Conservation (phyloP, 441 rosid genomes). For the Croton setiger region DNA sequence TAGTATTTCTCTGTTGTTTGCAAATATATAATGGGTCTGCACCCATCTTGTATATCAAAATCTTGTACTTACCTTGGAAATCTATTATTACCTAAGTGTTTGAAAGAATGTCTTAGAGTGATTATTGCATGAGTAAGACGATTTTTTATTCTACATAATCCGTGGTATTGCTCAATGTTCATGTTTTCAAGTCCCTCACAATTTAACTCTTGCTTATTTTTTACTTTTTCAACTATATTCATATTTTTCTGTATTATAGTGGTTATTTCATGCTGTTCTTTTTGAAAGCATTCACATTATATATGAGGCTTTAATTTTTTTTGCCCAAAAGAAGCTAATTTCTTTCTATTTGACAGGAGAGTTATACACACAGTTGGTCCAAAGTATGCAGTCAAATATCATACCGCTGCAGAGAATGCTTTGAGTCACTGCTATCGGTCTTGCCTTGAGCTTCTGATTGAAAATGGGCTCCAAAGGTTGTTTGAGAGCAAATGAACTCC, state of each 20-base stretch:
- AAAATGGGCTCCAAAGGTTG: slow-evolving; percentile 84
- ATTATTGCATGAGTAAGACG: slow-evolving; percentile 10
- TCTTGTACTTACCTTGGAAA: neutral
- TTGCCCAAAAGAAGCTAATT: slow-evolving; percentile 12
- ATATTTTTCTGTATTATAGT: neutral
- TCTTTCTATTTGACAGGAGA: slow-evolving; percentile 50
- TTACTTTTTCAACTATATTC: neutral
- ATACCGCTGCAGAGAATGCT: slow-evolving; percentile 99
- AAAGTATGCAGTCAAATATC: slow-evolving; percentile 97
- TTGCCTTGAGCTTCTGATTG: slow-evolving; percentile 94
- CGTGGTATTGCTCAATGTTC: neutral
- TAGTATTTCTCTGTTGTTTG: neutral
- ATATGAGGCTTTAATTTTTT: neutral
- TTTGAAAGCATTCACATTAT: neutral
- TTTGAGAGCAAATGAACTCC: slow-evolving; percentile 19
- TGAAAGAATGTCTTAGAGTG: neutral
- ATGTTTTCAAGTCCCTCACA: neutral
- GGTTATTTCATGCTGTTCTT: neutral
- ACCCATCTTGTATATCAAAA: too few species aligned
- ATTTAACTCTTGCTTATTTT: too few species aligned
- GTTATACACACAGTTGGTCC: slow-evolving; percentile 99
- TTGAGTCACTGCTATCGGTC: slow-evolving; percentile 96
- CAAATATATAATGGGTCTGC: too few species aligned
- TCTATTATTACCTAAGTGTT: neutral
- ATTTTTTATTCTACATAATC: neutral